Evolutionary conservation across 2,329 filamentous ascomycete species (phyloP).

Genomic region (Lasiodiplodia sp.): DNA sequence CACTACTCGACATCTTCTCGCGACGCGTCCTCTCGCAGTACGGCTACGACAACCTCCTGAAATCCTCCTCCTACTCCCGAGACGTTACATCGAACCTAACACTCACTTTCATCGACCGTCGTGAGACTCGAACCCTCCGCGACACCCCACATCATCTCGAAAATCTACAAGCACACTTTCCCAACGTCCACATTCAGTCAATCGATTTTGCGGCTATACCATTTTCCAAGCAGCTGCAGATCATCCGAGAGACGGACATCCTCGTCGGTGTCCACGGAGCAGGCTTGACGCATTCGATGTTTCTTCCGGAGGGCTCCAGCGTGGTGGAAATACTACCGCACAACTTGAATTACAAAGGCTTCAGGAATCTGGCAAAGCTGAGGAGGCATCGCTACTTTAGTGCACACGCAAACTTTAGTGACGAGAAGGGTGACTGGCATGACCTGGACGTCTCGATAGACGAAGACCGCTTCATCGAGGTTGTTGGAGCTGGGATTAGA

Average conservation of each 20-base stretch:
- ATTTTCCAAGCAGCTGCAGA: conserved; percentile 47
- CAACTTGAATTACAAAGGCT: conserved; percentile 47
- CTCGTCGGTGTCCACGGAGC: conserved; percentile 56
- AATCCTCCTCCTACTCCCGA: conserved; percentile 24
- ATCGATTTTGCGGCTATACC: conserved; percentile 51
- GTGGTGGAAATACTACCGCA: conserved; percentile 55
- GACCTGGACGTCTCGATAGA: not conserved
- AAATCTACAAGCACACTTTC: conserved; percentile 35
- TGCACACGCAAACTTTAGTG: conserved; percentile 39
- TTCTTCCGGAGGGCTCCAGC: conserved; percentile 45
- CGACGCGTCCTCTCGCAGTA: conserved; percentile 44
- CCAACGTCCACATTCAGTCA: conserved; percentile 41
- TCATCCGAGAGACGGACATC: conserved; percentile 50
- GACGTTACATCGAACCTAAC: not conserved
- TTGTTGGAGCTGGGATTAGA: not conserved
- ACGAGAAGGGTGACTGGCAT: not conserved
- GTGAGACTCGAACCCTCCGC: not conserved
- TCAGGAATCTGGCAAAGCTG: conserved; percentile 53
- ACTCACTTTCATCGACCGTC: conserved; percentile 3
- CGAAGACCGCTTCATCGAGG: not conserved
- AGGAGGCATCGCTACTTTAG: conserved; percentile 49
- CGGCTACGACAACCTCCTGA: conserved; percentile 43
- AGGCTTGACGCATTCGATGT: conserved; percentile 53
- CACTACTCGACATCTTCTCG: conserved; percentile 44
- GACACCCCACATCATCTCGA: conserved; percentile 34